Evolutionary conservation across 2,329 filamentous ascomycete species (phyloP).

Genomic region (Aspergillus quadrilineatus): DNA sequence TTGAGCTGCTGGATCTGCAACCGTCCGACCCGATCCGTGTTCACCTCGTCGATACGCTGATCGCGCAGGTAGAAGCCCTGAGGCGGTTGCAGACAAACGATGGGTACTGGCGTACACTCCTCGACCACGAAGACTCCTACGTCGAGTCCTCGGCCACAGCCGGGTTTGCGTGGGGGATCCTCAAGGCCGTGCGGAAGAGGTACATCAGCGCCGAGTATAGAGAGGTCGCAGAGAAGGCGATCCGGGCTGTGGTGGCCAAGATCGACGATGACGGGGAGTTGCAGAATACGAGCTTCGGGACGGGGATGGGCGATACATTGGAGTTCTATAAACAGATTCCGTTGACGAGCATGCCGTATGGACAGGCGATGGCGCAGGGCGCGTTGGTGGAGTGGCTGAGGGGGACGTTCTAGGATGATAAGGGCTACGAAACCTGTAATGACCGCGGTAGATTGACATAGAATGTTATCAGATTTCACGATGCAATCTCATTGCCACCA

Average conservation of each 20-base stretch:
- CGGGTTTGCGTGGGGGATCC: constrained; percentile 75
- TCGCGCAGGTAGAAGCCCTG: constrained; percentile 68
- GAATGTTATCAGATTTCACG: no score
- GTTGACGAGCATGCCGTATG: constrained; percentile 78
- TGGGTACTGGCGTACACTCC: constrained; percentile 72
- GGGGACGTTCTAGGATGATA: constrained; percentile 11
- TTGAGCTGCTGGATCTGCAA: constrained; percentile 67
- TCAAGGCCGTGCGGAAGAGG: constrained; percentile 69
- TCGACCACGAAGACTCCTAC: constrained; percentile 72
- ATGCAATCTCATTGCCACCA: no score
- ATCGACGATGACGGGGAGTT: constrained; percentile 69
- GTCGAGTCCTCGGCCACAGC: constrained; percentile 75
- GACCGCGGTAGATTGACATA: no score
- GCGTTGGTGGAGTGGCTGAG: constrained; percentile 71
- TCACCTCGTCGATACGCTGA: constrained; percentile 55
- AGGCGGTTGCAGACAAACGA: constrained; percentile 57
- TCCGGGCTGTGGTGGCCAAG: constrained; percentile 65
- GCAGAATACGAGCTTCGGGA: constrained; percentile 73
- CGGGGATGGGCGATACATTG: constrained; percentile 69
- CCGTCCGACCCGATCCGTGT: constrained; percentile 60
- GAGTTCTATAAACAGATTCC: constrained; percentile 77
- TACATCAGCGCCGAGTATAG: constrained; percentile 66
- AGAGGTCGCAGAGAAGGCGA: constrained; percentile 62
- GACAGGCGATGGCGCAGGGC: constrained; percentile 83
- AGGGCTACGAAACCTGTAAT: no score